A percentile compares a stretch with the other conserved stretches of the same genome.
phyloP scores from a whole-genome alignment of 2,329 filamentous ascomycete genomes.

The Ascochyta koolunga region DNA sequence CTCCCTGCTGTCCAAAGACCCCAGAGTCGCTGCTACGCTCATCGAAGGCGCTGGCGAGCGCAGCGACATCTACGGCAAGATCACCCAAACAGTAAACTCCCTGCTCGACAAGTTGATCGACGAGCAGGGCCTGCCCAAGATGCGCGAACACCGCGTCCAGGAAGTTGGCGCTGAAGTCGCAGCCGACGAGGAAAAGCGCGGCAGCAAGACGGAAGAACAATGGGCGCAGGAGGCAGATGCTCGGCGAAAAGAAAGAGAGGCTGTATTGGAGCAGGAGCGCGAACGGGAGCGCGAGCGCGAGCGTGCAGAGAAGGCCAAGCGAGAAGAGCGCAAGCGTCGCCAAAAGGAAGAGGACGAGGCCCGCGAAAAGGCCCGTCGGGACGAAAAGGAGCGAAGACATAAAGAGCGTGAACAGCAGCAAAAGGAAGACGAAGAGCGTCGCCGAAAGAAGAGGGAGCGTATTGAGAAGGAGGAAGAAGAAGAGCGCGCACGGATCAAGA shows the following conservation, averaged over 20 bases:
- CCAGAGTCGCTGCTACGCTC: slow-evolving; percentile 73
- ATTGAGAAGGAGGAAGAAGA: slow-evolving; percentile 55
- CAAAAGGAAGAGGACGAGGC: slow-evolving; percentile 55
- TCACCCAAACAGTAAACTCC: slow-evolving; percentile 69
- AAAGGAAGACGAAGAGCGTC: slow-evolving; percentile 40
- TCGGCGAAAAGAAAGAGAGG: slow-evolving; percentile 66
- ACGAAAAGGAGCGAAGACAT: slow-evolving; percentile 52
- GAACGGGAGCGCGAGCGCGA: slow-evolving; percentile 65
- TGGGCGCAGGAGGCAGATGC: slow-evolving; percentile 71
- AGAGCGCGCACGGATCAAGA: slow-evolving; percentile 55
- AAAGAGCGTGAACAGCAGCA: slow-evolving; percentile 41
- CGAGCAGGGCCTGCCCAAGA: slow-evolving; percentile 68
- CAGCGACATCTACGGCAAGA: slow-evolving; percentile 75
- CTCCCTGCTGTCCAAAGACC: slow-evolving; percentile 73
- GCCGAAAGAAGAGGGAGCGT: slow-evolving; percentile 38
- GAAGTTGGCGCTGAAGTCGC: slow-evolving; percentile 75
- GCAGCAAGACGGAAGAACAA: slow-evolving; percentile 74
- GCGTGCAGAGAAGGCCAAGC: slow-evolving; percentile 59
- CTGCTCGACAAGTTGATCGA: slow-evolving; percentile 69
- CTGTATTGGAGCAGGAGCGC: slow-evolving; percentile 65
- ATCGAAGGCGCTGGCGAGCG: slow-evolving; percentile 80
- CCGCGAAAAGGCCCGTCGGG: slow-evolving; percentile 54
- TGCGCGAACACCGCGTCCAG: slow-evolving; percentile 69
- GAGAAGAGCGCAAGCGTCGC: slow-evolving; percentile 61
- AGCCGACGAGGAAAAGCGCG: slow-evolving; percentile 66